Conservation (phyloP, 768 basidiomycete genomes). For the Sarcodon aspratus region DNA sequence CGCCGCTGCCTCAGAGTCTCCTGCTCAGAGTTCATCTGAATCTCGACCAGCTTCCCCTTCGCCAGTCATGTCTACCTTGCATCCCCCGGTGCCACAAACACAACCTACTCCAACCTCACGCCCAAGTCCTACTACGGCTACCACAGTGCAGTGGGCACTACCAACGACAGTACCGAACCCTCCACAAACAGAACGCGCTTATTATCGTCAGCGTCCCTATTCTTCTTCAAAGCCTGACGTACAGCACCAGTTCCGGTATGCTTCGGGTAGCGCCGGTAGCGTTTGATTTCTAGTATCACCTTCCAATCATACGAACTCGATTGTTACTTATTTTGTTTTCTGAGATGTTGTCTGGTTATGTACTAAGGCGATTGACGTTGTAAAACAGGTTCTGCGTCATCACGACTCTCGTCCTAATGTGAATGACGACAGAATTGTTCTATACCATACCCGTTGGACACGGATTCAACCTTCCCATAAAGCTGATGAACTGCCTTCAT, state of each 20-base stretch:
- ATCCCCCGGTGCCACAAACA: background rate
- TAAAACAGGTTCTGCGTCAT: too few relatives aligned
- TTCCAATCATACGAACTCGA: too few relatives aligned
- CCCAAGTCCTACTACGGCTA: background rate
- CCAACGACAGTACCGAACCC: background rate
- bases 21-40: background rate
- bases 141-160: background rate
- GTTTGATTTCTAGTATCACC: background rate
- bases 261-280: background rate
- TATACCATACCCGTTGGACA: too few relatives aligned
- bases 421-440: too few relatives aligned
- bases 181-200: background rate
- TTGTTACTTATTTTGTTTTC: too few relatives aligned
- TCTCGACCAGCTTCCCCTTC: background rate
- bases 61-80: background rate
- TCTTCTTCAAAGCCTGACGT: background rate
- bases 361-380: too few relatives aligned
- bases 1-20: background rate
- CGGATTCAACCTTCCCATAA: too few relatives aligned
- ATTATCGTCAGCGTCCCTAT: background rate
- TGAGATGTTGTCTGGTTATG: too few relatives aligned
- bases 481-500: too few relatives aligned
- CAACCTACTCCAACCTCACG: background rate
- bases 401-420: too few relatives aligned
- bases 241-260: background rate